A percentile compares a stretch with the other conserved stretches of the same genome.
Evolutionary conservation across 768 basidiomycete genomes (phyloP).

Genomic region (Multifurca ochricompacta): DNA sequence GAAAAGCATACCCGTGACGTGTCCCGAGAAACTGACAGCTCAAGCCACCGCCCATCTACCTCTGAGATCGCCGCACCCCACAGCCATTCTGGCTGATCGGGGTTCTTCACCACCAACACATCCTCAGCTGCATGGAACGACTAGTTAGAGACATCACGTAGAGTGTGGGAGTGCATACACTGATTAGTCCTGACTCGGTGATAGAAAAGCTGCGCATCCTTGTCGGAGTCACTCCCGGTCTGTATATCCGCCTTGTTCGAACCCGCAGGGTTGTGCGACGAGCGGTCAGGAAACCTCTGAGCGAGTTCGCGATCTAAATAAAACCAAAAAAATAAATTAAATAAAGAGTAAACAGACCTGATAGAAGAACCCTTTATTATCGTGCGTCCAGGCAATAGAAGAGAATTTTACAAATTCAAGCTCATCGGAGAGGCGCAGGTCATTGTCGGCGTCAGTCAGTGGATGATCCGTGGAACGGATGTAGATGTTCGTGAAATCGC

Average conservation of each 20-base stretch:
- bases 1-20: conserved; percentile 44
- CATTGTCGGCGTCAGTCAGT: conserved; percentile 39
- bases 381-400: conserved; percentile 61
- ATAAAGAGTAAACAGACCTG: conserved; percentile 40
- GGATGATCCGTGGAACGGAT: conserved; percentile 56
- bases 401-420: conserved; percentile 75
- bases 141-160: background rate
- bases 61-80: conserved; percentile 50
- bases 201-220: conserved; percentile 69
- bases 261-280: conserved; percentile 36
- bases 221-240: conserved; percentile 52
- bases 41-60: conserved; percentile 55
- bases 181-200: conserved; percentile 67
- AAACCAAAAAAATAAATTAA: conserved; percentile 1
- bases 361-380: conserved; percentile 81
- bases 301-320: background rate
- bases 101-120: conserved; percentile 56
- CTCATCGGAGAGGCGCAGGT: conserved; percentile 52
- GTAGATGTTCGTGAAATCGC: conserved; percentile 64
- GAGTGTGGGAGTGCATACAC: conserved; percentile 32
- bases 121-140: conserved; percentile 46
- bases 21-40: conserved; percentile 48
- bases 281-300: conserved; percentile 50
- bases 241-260: conserved; percentile 51
- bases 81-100: conserved; percentile 57